Conservation (phyloP, 2,329 filamentous ascomycete genomes). For the Aureobasidium mangrovei region DNA sequence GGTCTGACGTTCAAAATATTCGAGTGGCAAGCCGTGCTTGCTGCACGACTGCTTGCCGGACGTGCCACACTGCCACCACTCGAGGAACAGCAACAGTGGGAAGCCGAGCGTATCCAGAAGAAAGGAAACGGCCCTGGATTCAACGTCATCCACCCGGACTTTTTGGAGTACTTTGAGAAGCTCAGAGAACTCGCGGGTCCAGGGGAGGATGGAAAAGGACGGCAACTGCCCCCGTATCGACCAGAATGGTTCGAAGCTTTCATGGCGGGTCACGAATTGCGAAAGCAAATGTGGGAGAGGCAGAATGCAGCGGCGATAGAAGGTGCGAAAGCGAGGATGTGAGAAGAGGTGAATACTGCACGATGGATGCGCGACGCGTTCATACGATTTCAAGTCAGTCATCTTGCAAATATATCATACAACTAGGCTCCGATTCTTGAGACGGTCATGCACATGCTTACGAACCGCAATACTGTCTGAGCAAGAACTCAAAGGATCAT, state of each 20-base stretch:
- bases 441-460: too few species aligned
- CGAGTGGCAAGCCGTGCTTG: constrained; percentile 58
- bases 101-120: constrained; percentile 43
- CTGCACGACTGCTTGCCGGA: constrained; percentile 50
- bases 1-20: constrained; percentile 60
- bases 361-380: too few species aligned
- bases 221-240: constrained; percentile 24
- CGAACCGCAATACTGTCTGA: too few species aligned
- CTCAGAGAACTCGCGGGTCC: constrained; percentile 42
- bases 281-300: constrained; percentile 16
- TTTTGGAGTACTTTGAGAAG: constrained; percentile 56
- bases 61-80: constrained; percentile 42
- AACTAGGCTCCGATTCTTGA: too few species aligned
- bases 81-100: constrained; percentile 48
- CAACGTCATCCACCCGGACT: constrained; percentile 50
- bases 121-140: constrained; percentile 52
- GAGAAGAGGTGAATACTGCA: too few species aligned
- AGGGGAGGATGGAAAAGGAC: constrained; percentile 36
- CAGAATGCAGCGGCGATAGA: constrained; percentile 6
- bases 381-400: too few species aligned
- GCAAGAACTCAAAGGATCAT: too few species aligned
- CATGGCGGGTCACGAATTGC: constrained; percentile 13
- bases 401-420: too few species aligned
- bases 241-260: constrained; percentile 13
- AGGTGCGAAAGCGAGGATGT: too few species aligned